Conservation (phyloP, 352 stramenopile species). For the Globisporangium spinosum region DNA sequence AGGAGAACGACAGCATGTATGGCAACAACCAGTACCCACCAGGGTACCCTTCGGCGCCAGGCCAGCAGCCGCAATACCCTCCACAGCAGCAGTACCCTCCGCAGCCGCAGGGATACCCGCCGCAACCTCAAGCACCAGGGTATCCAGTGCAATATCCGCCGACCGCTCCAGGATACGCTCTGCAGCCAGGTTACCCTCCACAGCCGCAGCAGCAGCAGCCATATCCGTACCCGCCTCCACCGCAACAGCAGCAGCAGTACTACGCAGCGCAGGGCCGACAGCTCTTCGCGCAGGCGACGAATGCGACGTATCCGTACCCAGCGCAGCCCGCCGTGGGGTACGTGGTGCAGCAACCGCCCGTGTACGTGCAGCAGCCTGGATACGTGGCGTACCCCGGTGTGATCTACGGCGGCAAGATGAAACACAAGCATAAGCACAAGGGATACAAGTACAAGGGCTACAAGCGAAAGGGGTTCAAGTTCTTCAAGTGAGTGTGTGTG, state of each 20-base stretch:
- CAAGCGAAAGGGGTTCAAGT: conserved; percentile 58
- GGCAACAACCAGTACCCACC: conserved; percentile 28
- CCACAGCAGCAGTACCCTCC: conserved; percentile 15
- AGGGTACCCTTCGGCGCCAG: conserved; percentile 18
- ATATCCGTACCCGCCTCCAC: conserved; percentile 34
- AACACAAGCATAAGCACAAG: conserved; percentile 61
- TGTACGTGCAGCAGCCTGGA: conserved; percentile 32
- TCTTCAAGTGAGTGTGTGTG: conserved; percentile 40
- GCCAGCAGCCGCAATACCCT: conserved; percentile 17
- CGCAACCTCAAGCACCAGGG: conserved; percentile 18
- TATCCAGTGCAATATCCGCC: conserved; percentile 27
- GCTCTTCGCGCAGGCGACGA: conserved; percentile 65
- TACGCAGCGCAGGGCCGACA: conserved; percentile 65
- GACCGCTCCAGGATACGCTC: background rate
- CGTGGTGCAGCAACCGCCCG: conserved; percentile 21
- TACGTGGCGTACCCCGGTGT: conserved; percentile 67
- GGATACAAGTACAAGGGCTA: conserved; percentile 50
- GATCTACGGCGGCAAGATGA: conserved; percentile 44
- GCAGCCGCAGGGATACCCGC: conserved; percentile 23
- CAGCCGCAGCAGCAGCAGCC: conserved; percentile 29
- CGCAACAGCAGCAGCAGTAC: conserved; percentile 43
- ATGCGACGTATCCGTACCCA: conserved; percentile 22
- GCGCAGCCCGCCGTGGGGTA: conserved; percentile 28
- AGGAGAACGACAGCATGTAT: conserved; percentile 16
- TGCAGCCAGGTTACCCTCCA: conserved; percentile 34